Evolutionary conservation across 352 stramenopile species (phyloP), one percentile per base, ranked within the genome.

Genomic region (Phytophthora lateralis): DNA sequence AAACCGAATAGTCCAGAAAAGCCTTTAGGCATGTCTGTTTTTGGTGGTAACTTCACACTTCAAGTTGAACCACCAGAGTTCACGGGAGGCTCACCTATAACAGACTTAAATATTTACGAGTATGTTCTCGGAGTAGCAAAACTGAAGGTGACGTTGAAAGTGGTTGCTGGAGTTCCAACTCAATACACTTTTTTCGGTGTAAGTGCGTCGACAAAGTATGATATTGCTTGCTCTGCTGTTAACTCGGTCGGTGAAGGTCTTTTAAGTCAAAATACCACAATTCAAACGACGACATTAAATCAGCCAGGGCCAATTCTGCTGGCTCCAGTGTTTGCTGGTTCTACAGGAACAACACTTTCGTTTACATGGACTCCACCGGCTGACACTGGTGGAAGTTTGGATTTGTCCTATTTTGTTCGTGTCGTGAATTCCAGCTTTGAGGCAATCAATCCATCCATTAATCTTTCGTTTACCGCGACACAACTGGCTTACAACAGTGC

Each of bases 31-130:
- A 30, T 78, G 14, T 65, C 49, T 6, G 58, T 87, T 24, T 88
- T 75, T 61, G 82, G 82, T 14, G 80, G 80, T 1, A 91, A 84
- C 35, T 73, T 89, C n/a, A 90, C 78, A 4, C 54, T 90, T 11
- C 55, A 83, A 50, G 18, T 89, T 0, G 37, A 56, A 0, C 21
- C 57, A 12, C 78, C 82, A 9, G 1, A 73, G 0, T 71, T 84
- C n/a, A 80, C 75, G 0, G 82, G 82, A 30, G 82, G 82, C 18
- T 55, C 60, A 0, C 0, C 46, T 3, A 60, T 85, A 12, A 80
- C 53, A 8, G 35, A n/a, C 0, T 68, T 88, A 49, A 78, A 71
- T 4, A 21, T 91, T 14, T 87, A 79, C 35, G 69, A 87, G 18
- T 51, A 51, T 8, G 71, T 14, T 4, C n/a, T 63, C 7, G 74